Conservation (phyloP, 2,329 filamentous ascomycete genomes). For the Botrytis aclada region DNA sequence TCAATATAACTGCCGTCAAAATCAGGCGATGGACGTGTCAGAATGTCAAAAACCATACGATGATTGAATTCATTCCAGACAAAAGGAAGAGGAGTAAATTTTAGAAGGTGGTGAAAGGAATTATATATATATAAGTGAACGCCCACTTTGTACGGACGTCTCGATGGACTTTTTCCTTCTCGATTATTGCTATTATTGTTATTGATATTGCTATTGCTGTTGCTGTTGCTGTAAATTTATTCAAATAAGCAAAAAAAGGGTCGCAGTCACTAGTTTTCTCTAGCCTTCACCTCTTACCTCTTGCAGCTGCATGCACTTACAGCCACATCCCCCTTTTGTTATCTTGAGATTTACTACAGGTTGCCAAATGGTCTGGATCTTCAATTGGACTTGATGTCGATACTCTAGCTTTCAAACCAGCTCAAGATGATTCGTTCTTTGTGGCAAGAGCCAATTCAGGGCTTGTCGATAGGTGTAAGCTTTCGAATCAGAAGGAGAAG, state of each 20-base stretch:
- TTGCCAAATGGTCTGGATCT: background rate
- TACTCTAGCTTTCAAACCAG: background rate
- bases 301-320: background rate
- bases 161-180: background rate
- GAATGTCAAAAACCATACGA: slow-evolving; percentile 19
- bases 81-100: background rate
- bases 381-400: background rate
- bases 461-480: background rate
- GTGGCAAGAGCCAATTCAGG: background rate
- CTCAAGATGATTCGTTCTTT: background rate
- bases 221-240: background rate
- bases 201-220: background rate
- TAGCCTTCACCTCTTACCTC: background rate
- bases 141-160: background rate
- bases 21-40: slow-evolving; percentile 18
- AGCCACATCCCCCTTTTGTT: background rate
- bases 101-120: background rate
- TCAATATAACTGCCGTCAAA: slow-evolving; percentile 3
- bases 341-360: background rate
- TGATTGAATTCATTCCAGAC: slow-evolving; percentile 6
- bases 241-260: background rate
- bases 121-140: background rate
- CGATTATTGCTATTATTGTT: background rate
- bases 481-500: background rate
- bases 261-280: background rate